These are phyloP conservation scores for Mucor ambiguus DNA, from an alignment of 371 early-diverging fungal species.

Conservation along the genomic window DNA sequence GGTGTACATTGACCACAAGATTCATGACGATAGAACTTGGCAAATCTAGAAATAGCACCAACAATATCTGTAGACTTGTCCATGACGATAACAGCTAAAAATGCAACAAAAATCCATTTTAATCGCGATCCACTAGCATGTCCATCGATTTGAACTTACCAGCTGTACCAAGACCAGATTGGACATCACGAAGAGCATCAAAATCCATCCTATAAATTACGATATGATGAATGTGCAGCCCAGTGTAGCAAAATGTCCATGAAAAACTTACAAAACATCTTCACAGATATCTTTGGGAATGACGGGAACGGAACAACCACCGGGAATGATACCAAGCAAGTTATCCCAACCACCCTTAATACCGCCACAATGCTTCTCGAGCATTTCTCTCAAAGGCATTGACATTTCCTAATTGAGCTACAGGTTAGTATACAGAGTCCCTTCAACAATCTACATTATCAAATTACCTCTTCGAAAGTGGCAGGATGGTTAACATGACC, in stretches of 20 bases:
- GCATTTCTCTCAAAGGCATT: conserved; percentile 91
- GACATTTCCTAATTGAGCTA: conserved; percentile 75
- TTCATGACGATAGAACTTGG: conserved; percentile 96
- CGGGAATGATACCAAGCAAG: conserved; percentile 95
- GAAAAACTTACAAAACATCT: conserved; percentile 68
- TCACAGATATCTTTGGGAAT: conserved; percentile 88
- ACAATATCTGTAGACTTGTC: conserved; percentile 95
- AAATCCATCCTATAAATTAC: conserved; percentile 85
- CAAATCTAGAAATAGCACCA: conserved; percentile 87
- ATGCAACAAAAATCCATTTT: background rate
- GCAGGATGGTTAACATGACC: conserved; percentile 98
- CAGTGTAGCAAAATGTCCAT: too few species aligned
- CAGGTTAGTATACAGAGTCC: background rate
- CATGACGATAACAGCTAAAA: conserved; percentile 92
- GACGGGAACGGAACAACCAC: conserved; percentile 96
- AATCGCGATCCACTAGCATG: background rate
- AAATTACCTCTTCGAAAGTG: conserved; percentile 85
- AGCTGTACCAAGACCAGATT: conserved; percentile 92
- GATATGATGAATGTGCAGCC: background rate
- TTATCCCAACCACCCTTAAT: conserved; percentile 99
- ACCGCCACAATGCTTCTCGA: conserved; percentile 97
- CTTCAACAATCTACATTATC: background rate
- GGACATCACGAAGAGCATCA: conserved; percentile 93
- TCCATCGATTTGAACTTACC: conserved; percentile 24
- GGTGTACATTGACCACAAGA: conserved; percentile 99